These are phyloP conservation scores for Saturnispora sanitii DNA, from an alignment of 805 yeast species.

Conservation along the genomic window DNA sequence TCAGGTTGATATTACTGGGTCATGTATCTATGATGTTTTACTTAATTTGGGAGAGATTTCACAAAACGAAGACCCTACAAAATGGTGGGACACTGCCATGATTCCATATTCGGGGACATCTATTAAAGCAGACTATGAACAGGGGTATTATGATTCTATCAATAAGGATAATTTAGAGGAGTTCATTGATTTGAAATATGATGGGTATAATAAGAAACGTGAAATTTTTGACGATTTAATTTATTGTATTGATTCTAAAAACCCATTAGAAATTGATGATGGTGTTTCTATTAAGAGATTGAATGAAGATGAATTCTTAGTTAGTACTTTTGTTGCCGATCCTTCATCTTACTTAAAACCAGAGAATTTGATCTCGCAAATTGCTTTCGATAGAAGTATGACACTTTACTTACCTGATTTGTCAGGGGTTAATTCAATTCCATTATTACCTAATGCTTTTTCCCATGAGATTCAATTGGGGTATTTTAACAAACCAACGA, in stretches of 20 bases:
- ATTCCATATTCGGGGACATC: conserved; percentile 37
- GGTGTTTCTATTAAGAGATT: conserved; percentile 54
- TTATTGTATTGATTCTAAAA: conserved; percentile 73
- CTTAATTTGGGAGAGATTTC: conserved; percentile 23
- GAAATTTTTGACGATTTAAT: conserved; percentile 31
- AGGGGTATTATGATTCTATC: conserved; percentile 31
- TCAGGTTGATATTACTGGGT: conserved; percentile 39
- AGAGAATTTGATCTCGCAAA: conserved; percentile 30
- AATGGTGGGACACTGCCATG: conserved; percentile 37
- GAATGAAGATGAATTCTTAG: conserved; percentile 26
- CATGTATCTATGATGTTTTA: conserved; percentile 44
- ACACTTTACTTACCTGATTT: conserved; percentile 60
- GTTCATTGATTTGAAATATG: conserved; percentile 15
- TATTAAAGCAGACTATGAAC: conserved; percentile 33
- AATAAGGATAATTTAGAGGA: conserved; percentile 14
- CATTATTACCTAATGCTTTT: conserved; percentile 58
- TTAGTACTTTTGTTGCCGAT: conserved; percentile 78
- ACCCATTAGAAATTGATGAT: conserved; percentile 89
- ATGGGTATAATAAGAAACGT: conserved; percentile 4
- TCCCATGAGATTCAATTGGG: conserved; percentile 33
- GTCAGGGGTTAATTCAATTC: conserved; percentile 35
- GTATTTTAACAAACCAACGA: conserved; percentile 36
- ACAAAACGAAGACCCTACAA: conserved; percentile 38
- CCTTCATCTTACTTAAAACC: conserved; percentile 59
- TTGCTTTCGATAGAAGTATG: conserved; percentile 51